These are phyloP conservation scores for Xylaria sp. DNA, from an alignment of 2,329 filamentous ascomycete genomes.

Conservation along the genomic window DNA sequence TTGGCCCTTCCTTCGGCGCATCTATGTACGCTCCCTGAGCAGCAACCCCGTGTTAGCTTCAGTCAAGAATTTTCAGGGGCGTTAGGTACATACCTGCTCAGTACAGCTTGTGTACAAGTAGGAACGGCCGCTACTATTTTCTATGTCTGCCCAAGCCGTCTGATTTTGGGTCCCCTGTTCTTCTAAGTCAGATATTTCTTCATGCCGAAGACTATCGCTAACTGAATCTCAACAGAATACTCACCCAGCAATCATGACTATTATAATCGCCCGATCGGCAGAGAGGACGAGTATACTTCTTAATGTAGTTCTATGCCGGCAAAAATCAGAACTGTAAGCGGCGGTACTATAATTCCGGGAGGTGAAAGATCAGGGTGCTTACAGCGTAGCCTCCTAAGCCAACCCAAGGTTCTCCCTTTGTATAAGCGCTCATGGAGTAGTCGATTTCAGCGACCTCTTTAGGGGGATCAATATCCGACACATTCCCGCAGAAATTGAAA, in stretches of 20 bases:
- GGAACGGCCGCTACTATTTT: constrained; percentile 55
- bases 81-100: constrained; percentile 51
- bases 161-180: constrained; percentile 49
- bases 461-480: constrained; percentile 59
- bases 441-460: constrained; percentile 58
- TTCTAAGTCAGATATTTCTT: constrained; percentile 12
- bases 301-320: constrained; percentile 56
- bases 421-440: constrained; percentile 59
- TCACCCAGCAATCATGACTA: constrained; percentile 58
- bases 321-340: background rate
- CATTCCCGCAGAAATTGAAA: constrained; percentile 63
- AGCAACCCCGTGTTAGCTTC: constrained; percentile 1
- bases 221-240: constrained; percentile 29
- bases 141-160: constrained; percentile 57
- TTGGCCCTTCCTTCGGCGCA: constrained; percentile 56
- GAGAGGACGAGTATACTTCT: constrained; percentile 56
- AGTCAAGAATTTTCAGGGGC: background rate
- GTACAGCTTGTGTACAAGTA: constrained; percentile 63
- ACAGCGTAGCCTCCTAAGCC: constrained; percentile 62
- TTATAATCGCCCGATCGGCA: constrained; percentile 56
- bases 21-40: constrained; percentile 59
- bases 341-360: background rate
- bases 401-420: constrained; percentile 60
- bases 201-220: too few relatives aligned
- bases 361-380: background rate